Evolutionary conservation across 106 monocot genomes (phyloP).

Genomic region (Alisma plantagoaquatica): DNA sequence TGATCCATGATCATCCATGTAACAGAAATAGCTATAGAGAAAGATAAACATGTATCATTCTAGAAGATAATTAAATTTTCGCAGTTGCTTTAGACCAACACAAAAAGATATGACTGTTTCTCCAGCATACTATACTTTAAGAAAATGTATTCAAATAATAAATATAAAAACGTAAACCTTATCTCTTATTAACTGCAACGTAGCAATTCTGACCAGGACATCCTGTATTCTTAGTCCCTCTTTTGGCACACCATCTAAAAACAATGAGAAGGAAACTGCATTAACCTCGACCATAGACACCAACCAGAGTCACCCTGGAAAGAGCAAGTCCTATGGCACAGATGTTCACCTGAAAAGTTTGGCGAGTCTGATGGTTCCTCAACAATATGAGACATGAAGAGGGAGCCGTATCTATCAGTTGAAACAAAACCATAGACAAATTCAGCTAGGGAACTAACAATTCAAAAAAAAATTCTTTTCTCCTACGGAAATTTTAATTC

Average conservation of each 20-base stretch:
- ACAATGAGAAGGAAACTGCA: conserved; percentile 9
- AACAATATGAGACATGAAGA: conserved; percentile 76
- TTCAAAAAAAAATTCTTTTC: background rate
- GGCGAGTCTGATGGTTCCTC: conserved; percentile 54
- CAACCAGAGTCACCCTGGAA: too few relatives aligned
- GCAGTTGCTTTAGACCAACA: too few relatives aligned
- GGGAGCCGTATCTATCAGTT: conserved; percentile 58
- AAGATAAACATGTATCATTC: too few relatives aligned
- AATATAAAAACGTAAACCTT: conserved; percentile 50
- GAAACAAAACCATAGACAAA: background rate
- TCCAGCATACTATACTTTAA: too few relatives aligned
- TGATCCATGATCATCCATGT: too few relatives aligned
- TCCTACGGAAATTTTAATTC: too few relatives aligned
- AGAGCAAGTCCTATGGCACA: too few relatives aligned
- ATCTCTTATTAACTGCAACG: conserved; percentile 56
- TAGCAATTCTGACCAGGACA: conserved; percentile 70
- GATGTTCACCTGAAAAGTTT: conserved; percentile 54
- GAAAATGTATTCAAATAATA: too few relatives aligned
- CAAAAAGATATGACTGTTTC: too few relatives aligned
- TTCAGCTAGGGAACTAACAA: background rate
- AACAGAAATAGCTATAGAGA: too few relatives aligned
- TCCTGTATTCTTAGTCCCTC: conserved; percentile 79
- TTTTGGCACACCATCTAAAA: conserved; percentile 95
- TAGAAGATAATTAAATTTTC: too few relatives aligned
- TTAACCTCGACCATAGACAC: too few relatives aligned